Evolutionary conservation across 1,139 yeast genomes (phyloP).

Genomic region (Blastobotrys malaysiensis): DNA sequence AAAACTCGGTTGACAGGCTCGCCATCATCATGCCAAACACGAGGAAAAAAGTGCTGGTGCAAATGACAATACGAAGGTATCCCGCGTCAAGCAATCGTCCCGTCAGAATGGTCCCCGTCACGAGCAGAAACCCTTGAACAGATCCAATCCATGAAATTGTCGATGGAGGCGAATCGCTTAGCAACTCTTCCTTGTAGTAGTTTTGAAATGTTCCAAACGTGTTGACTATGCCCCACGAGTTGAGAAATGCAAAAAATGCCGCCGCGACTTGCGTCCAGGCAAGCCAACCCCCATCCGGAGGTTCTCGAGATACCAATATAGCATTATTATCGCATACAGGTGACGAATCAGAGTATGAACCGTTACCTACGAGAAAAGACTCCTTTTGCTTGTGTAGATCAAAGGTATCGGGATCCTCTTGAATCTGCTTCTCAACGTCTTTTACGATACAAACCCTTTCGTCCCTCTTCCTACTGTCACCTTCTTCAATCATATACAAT

Average conservation of each 20-base stretch:
- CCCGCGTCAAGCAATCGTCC: constrained; percentile 56
- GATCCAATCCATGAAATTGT: constrained; percentile 64
- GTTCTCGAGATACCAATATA: too few species aligned
- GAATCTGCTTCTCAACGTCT: too few species aligned
- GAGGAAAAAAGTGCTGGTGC: constrained; percentile 44
- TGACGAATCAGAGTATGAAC: too few species aligned
- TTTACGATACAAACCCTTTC: too few species aligned
- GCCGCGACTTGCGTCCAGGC: constrained; percentile 33
- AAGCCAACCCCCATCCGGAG: constrained; percentile 30
- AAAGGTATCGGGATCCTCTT: too few species aligned
- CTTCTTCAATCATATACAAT: too few species aligned
- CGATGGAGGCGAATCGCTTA: constrained; percentile 39
- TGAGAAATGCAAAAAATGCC: constrained; percentile 45
- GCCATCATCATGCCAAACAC: constrained; percentile 48
- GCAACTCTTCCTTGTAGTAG: constrained; percentile 46
- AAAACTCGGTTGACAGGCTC: constrained; percentile 45
- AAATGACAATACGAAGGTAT: constrained; percentile 25
- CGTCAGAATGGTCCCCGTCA: constrained; percentile 50
- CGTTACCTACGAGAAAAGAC: too few species aligned
- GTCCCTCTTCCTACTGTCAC: too few species aligned
- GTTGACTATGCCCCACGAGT: constrained; percentile 55
- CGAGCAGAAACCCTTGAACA: constrained; percentile 49
- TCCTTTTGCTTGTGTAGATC: too few species aligned
- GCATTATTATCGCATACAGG: too few species aligned
- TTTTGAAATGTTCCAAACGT: constrained; percentile 59